These are phyloP conservation scores for Agrostemma githago DNA, from an alignment of 148 eudicot genomes.

Conservation along the genomic window DNA sequence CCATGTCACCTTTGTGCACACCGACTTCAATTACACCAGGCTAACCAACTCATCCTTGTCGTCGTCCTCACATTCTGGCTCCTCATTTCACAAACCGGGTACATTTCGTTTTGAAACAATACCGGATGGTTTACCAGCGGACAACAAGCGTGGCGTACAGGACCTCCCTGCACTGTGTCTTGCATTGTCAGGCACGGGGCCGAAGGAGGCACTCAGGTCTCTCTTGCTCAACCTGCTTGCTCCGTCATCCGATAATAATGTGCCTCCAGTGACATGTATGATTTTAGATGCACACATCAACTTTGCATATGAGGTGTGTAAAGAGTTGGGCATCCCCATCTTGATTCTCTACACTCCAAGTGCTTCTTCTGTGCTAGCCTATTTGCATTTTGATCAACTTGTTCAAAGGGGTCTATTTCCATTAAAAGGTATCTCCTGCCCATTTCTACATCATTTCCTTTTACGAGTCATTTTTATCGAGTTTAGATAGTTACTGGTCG, in stretches of 20 bases:
- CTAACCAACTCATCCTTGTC: conserved; percentile 14
- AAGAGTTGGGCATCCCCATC: conserved; percentile 28
- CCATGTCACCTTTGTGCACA: conserved; percentile 35
- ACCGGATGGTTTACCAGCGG: conserved; percentile 33
- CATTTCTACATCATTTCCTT: no score
- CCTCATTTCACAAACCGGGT: conserved; percentile 17
- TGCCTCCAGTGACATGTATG: conserved; percentile 24
- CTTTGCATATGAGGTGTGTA: conserved; percentile 24
- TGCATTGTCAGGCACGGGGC: neutral
- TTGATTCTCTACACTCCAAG: conserved; percentile 30
- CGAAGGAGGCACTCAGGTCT: conserved; percentile 13
- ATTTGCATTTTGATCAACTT: conserved; percentile 14
- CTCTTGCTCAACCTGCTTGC: conserved; percentile 22
- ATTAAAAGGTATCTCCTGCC: conserved; percentile 28
- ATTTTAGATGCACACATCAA: conserved; percentile 26
- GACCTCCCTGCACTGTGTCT: conserved; percentile 21
- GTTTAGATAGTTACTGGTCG: no score
- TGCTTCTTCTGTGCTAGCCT: conserved; percentile 28
- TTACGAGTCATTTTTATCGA: no score
- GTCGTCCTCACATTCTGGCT: neutral
- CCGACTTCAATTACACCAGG: conserved; percentile 29
- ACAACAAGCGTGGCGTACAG: conserved; percentile 20
- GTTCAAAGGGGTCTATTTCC: conserved; percentile 20
- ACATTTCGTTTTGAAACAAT: conserved; percentile 29
- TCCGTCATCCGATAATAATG: neutral